Conservation (phyloP, 208 protist genomes). For the Trypanosomatidae sp. region DNA sequence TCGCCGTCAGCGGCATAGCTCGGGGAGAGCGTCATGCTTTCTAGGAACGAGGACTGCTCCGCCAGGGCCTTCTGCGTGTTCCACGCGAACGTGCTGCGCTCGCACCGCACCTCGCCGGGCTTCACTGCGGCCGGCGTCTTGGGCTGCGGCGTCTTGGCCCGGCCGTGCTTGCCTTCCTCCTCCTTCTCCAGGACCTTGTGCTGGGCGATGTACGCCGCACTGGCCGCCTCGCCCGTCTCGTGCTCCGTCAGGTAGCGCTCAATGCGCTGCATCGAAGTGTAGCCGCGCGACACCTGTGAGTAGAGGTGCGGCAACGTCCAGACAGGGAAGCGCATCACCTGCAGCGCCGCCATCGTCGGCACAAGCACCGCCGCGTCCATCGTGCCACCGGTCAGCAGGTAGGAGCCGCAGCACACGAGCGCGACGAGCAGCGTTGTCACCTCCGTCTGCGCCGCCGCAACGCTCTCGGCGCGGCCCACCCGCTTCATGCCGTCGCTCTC, state of each 20-base stretch:
- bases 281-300: conserved; percentile 54
- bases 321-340: conserved; percentile 70
- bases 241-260: conserved; percentile 45
- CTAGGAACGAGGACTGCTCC: background rate
- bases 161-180: no score
- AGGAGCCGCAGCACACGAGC: conserved; percentile 59
- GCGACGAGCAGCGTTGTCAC: conserved; percentile 59
- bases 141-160: no score
- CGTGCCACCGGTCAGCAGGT: conserved; percentile 47
- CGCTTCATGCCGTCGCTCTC: conserved; percentile 53
- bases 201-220: conserved; percentile 9
- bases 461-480: conserved; percentile 40
- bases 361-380: conserved; percentile 69
- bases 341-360: conserved; percentile 70
- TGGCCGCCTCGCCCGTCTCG: conserved; percentile 26
- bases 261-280: conserved; percentile 59
- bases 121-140: background rate
- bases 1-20: no score
- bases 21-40: no score
- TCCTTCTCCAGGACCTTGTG: conserved; percentile 1
- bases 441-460: conserved; percentile 54
- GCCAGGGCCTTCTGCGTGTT: conserved; percentile 11
- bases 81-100: conserved; percentile 29
- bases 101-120: conserved; percentile 24
- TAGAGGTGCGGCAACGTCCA: conserved; percentile 66